Conservation (phyloP, 2,329 filamentous ascomycete species). For the Neofusicoccum umdonicola region DNA sequence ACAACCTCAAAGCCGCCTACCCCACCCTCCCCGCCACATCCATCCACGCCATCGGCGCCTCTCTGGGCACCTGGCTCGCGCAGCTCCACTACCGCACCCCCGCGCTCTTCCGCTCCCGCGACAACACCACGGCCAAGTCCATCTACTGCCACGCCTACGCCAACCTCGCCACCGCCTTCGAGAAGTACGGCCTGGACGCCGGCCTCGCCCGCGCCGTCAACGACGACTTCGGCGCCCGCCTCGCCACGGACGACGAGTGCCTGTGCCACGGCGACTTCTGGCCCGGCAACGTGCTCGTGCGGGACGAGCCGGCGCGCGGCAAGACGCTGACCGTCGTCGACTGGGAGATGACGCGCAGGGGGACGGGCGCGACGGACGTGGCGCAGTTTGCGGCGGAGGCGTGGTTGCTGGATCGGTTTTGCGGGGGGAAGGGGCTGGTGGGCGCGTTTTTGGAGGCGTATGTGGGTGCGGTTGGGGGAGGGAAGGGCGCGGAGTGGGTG, state of each 20-base stretch:
- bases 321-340: slow-evolving; percentile 32
- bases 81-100: slow-evolving; percentile 26
- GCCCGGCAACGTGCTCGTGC: slow-evolving; percentile 37
- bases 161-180: slow-evolving; percentile 26
- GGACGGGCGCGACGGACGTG: slow-evolving; percentile 36
- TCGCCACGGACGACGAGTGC: slow-evolving; percentile 31
- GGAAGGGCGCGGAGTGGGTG: slow-evolving; percentile 22
- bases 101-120: slow-evolving; percentile 15
- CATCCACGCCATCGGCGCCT: slow-evolving; percentile 24
- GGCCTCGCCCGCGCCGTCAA: slow-evolving; percentile 25
- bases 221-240: slow-evolving; percentile 27
- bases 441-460: slow-evolving; percentile 27
- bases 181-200: slow-evolving; percentile 24
- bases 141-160: slow-evolving; percentile 33
- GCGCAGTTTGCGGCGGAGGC: slow-evolving; percentile 39
- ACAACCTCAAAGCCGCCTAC: slow-evolving; percentile 35
- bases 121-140: slow-evolving; percentile 29
- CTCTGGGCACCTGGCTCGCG: slow-evolving; percentile 34
- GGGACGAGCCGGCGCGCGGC: neutral
- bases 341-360: slow-evolving; percentile 36
- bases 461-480: neutral
- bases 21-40: slow-evolving; percentile 18
- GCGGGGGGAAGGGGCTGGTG: slow-evolving; percentile 29
- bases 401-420: slow-evolving; percentile 35
- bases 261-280: slow-evolving; percentile 42